Conservation (phyloP, 2,329 filamentous ascomycete genomes). For the Rhinocladiella mackenziei region DNA sequence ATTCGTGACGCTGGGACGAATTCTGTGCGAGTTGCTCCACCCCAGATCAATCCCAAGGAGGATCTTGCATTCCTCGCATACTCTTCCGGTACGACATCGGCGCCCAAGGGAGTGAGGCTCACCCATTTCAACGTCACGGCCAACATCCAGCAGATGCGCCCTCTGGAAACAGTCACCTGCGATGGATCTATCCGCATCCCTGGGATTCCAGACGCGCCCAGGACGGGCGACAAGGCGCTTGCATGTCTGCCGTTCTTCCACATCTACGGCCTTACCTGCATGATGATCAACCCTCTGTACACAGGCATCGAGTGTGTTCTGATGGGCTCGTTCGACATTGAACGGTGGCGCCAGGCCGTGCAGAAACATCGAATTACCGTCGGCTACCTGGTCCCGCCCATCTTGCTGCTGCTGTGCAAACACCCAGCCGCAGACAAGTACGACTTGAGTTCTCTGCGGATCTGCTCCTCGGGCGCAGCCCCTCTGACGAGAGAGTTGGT, state of each 20-base stretch:
- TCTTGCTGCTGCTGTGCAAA: constrained; percentile 70
- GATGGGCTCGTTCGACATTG: constrained; percentile 69
- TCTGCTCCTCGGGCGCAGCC: constrained; percentile 70
- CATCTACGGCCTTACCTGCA: constrained; percentile 71
- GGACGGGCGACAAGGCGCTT: not conserved
- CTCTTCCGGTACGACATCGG: constrained; percentile 2
- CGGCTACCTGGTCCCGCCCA: constrained; percentile 71
- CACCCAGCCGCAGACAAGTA: constrained; percentile 60
- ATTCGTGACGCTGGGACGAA: too few species aligned
- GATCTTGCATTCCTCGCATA: not conserved
- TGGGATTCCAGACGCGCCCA: not conserved
- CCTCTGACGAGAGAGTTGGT: constrained; percentile 70
- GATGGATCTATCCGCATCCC: not conserved
- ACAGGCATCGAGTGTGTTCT: constrained; percentile 70
- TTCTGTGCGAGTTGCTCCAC: too few species aligned
- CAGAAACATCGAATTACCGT: constrained; percentile 64
- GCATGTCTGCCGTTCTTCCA: constrained; percentile 65
- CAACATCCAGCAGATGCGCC: not conserved
- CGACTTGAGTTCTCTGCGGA: constrained; percentile 64
- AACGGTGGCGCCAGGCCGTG: constrained; percentile 60
- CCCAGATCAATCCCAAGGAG: not conserved
- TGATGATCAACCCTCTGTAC: constrained; percentile 61
- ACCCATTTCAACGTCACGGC: constrained; percentile 1
- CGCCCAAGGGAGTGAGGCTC: constrained; percentile 1
- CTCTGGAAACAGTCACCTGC: not conserved